These are phyloP conservation scores for Didymellaceae sp. DNA, from an alignment of 2,329 filamentous ascomycete species.

Conservation along the genomic window DNA sequence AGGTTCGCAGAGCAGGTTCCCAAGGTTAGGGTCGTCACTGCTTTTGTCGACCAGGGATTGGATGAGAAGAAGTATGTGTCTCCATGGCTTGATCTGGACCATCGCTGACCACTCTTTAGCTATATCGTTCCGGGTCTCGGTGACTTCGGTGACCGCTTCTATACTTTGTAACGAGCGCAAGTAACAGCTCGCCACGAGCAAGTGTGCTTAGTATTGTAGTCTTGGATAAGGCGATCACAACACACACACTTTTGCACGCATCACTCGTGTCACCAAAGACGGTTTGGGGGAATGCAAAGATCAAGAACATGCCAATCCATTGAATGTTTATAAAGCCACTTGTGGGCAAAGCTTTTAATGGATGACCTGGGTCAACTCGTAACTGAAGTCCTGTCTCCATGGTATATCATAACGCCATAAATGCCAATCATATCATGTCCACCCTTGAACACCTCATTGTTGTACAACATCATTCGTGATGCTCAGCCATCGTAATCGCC, in stretches of 20 bases:
- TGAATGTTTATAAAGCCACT: background rate
- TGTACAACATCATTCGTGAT: slow-evolving; percentile 16
- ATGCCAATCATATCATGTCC: slow-evolving; percentile 20
- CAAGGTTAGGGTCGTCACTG: slow-evolving; percentile 87
- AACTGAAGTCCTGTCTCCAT: slow-evolving; percentile 19
- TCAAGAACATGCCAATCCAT: background rate
- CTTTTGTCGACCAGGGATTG: slow-evolving; percentile 94
- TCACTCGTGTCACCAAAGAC: too few species aligned
- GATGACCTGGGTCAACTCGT: slow-evolving; percentile 1
- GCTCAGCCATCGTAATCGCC: slow-evolving; percentile 44
- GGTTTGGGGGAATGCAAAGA: background rate
- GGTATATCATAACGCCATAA: slow-evolving; percentile 37
- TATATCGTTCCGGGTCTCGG: slow-evolving; percentile 94
- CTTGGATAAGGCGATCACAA: background rate
- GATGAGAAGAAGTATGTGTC: slow-evolving; percentile 91
- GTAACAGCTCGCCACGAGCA: background rate
- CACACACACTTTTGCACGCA: background rate
- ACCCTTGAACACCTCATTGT: slow-evolving; percentile 22
- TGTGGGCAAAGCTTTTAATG: slow-evolving; percentile 10
- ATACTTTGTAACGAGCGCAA: slow-evolving; percentile 71
- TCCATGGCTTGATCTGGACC: background rate
- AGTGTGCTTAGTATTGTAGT: background rate
- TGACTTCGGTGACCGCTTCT: slow-evolving; percentile 95
- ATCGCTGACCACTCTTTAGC: slow-evolving; percentile 57
- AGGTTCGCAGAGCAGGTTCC: slow-evolving; percentile 91